Percentiles rank a stretch among this genome's conserved stretches.
Conservation (phyloP, 2,329 filamentous ascomycete genomes). For the Fusarium fujikuroi region DNA sequence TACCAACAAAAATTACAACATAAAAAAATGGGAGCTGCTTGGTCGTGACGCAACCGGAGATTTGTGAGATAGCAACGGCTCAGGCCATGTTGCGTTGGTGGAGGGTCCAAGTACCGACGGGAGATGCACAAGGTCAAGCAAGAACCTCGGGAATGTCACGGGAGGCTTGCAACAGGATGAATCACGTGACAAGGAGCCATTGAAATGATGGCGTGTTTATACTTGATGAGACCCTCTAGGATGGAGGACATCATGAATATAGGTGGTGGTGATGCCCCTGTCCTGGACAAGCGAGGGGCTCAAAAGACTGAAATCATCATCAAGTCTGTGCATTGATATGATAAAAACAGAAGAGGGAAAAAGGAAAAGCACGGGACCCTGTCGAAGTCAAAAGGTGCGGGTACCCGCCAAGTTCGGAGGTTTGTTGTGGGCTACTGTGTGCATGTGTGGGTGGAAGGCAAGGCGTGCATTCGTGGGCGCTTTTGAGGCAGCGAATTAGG, state of each 20-base stretch:
- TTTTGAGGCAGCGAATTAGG: slow-evolving; percentile 1
- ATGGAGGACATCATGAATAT: neutral
- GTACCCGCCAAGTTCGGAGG: slow-evolving; percentile 35
- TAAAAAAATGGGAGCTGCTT: neutral
- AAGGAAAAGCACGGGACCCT: slow-evolving; percentile 18
- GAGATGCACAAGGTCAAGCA: slow-evolving; percentile 42
- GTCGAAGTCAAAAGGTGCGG: slow-evolving; percentile 35
- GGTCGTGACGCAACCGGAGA: neutral
- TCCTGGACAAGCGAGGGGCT: neutral
- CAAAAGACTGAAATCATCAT: slow-evolving; percentile 29
- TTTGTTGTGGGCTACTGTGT: slow-evolving; percentile 27
- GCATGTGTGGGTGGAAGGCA: slow-evolving; percentile 16
- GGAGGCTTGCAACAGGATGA: slow-evolving; percentile 20
- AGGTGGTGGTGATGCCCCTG: neutral
- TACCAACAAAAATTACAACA: neutral
- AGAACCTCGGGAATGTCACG: slow-evolving; percentile 43
- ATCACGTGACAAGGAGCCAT: slow-evolving; percentile 22
- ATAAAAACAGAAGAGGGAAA: slow-evolving; percentile 13
- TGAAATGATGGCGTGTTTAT: neutral
- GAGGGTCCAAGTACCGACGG: slow-evolving; percentile 42
- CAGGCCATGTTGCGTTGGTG: slow-evolving; percentile 21
- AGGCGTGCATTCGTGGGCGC: slow-evolving; percentile 20
- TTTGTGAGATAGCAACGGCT: slow-evolving; percentile 21
- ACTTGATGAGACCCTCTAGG: neutral
- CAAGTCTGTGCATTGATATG: slow-evolving; percentile 35